Evolutionary conservation across 2,329 filamentous ascomycete genomes (phyloP).

Genomic region (Acrocalymma vagum): DNA sequence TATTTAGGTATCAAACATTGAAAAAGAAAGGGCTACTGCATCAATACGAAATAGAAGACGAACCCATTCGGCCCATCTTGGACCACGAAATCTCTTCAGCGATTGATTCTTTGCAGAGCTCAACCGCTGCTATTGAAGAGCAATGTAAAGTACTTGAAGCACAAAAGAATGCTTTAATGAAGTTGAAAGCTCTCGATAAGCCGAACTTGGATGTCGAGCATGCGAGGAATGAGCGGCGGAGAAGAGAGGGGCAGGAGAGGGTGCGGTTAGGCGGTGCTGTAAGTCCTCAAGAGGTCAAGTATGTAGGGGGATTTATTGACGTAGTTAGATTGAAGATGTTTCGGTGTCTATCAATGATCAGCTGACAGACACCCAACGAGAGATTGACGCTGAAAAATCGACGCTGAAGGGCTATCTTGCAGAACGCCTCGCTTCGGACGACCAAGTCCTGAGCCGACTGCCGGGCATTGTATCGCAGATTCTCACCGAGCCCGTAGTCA

Average conservation of each 20-base stretch:
- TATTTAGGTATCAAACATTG: slow-evolving; percentile 39
- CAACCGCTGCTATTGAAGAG: slow-evolving; percentile 70
- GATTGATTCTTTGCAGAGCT: slow-evolving; percentile 69
- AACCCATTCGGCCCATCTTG: slow-evolving; percentile 56
- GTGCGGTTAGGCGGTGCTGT: slow-evolving; percentile 51
- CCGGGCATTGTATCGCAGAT: slow-evolving; percentile 73
- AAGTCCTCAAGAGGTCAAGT: slow-evolving; percentile 2
- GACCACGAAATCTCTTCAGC: slow-evolving; percentile 69
- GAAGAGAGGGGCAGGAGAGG: slow-evolving; percentile 49
- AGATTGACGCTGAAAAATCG: slow-evolving; percentile 55
- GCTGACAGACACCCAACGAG: slow-evolving; percentile 55
- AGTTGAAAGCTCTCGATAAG: slow-evolving; percentile 59
- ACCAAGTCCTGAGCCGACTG: slow-evolving; percentile 70
- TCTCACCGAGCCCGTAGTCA: slow-evolving; percentile 55
- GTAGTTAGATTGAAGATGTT: slow-evolving; percentile 37
- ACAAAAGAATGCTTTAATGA: slow-evolving; percentile 69
- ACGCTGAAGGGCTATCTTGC: slow-evolving; percentile 60
- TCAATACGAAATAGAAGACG: slow-evolving; percentile 39
- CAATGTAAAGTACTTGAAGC: slow-evolving; percentile 69
- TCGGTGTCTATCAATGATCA: slow-evolving; percentile 39
- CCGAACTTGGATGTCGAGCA: slow-evolving; percentile 49
- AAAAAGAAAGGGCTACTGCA: slow-evolving; percentile 41
- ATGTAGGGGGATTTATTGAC: slow-evolving; percentile 2
- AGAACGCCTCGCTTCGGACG: slow-evolving; percentile 66
- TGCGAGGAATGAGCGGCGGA: slow-evolving; percentile 47